Conservation (phyloP, 1,139 yeast species). For the Yamadazyma dendronema region DNA sequence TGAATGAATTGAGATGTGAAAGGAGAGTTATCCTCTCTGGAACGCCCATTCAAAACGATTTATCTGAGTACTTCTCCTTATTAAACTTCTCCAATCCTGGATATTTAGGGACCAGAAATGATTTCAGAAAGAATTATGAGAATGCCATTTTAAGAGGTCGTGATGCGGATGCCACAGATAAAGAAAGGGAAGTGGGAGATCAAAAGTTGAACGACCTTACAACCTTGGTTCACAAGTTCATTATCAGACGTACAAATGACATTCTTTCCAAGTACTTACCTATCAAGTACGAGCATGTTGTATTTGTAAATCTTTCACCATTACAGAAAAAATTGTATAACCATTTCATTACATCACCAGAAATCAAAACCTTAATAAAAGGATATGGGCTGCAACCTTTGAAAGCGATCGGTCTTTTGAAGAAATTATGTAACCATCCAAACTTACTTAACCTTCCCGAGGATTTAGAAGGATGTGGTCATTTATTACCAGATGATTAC, state of each 20-base stretch:
- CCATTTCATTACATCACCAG: conserved; percentile 79
- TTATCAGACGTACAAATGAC: conserved; percentile 94
- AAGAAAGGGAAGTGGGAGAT: conserved; percentile 73
- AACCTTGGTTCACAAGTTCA: conserved; percentile 78
- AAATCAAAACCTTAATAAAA: conserved; percentile 63
- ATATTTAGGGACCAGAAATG: conserved; percentile 76
- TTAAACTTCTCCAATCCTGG: conserved; percentile 95
- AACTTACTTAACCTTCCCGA: conserved; percentile 74
- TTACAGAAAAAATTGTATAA: conserved; percentile 71
- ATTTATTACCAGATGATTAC: conserved; percentile 74
- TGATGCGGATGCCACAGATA: conserved; percentile 86
- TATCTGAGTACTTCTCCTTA: conserved; percentile 90
- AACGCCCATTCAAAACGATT: conserved; percentile 95
- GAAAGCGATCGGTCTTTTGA: conserved; percentile 84
- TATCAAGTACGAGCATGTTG: conserved; percentile 92
- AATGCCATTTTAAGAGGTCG: conserved; percentile 77
- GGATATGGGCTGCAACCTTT: conserved; percentile 82
- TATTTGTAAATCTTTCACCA: conserved; percentile 80
- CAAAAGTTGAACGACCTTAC: conserved; percentile 68
- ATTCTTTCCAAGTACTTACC: conserved; percentile 91
- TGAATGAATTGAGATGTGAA: conserved; percentile 77
- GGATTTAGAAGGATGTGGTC: conserved; percentile 69
- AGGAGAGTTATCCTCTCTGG: conserved; percentile 93
- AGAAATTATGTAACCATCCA: conserved; percentile 92
- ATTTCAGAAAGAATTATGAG: conserved; percentile 85